Evolutionary conservation across 2,329 filamentous ascomycete genomes (phyloP), one percentile per base, ranked within the genome.

Genomic region (Penicillium sp.): DNA sequence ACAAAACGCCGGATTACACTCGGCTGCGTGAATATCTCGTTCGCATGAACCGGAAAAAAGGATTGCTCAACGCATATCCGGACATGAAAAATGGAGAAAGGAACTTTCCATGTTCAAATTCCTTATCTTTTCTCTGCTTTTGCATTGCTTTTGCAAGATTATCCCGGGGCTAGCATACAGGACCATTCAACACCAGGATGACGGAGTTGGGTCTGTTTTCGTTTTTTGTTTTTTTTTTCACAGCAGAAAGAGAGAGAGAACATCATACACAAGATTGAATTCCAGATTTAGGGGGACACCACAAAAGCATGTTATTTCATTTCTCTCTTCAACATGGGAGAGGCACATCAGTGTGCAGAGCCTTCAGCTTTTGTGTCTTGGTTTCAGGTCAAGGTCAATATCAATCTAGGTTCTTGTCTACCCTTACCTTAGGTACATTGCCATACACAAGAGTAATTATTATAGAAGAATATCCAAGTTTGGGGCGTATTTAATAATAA

Each of bases 291-390:
- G 8, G 19, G 31, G 5, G 30, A 40, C 43, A 50, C 9, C 30
- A 59, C 31, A 56, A 61, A 61, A 60, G 57, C 55, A 62, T 60
- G 5, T 52, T 6, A 19, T 37, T 17, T 33, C n/a, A 37, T 30
- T 37, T 43, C 37, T 60, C 61, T 61, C 53, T 69, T 68, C 67
- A 68, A 69, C 66, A 65, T 41, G 56, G 64, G 67, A 55, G 40
- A 42, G 14, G 9, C 22, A 31, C 28, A 16, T 31, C 12, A 10
- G 8, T 44, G 33, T 48, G n/a, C 35, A 6, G 22, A 12, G 22
- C 17, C 22, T 51, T 51, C 31, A 8, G 40, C 19, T 51, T 45
- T 22, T 45, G n/a, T 28, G 12, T 51, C 40, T 51, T 14, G 14
- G 25, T 30, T 45, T 45, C 17, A 16, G 26, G 22, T 35, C 33